These are phyloP conservation scores for Plasmodium reichenowi DNA, from an alignment of 169 alveolate species.

Conservation along the genomic window DNA sequence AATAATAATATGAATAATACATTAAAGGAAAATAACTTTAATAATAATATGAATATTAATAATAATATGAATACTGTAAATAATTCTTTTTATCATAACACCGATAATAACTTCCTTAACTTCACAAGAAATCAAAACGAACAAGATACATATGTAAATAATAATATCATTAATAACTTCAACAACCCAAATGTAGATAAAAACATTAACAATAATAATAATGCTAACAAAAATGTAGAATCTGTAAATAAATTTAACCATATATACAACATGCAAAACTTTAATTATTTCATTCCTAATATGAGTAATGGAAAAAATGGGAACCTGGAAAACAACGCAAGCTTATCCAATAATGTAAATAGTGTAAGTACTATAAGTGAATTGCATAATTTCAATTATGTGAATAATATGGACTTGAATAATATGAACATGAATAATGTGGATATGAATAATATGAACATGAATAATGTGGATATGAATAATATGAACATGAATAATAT, in stretches of 20 bases:
- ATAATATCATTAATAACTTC: background rate
- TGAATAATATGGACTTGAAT: background rate
- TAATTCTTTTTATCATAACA: background rate
- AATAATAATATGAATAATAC: constrained; percentile 23
- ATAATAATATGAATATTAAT: background rate
- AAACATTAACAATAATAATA: background rate
- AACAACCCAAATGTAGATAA: background rate
- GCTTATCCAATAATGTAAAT: background rate
- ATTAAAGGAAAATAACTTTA: constrained; percentile 7
- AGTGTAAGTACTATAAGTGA: background rate
- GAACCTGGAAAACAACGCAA: background rate
- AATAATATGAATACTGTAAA: background rate
- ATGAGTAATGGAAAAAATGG: background rate
- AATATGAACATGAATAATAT: too few species aligned
- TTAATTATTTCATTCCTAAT: background rate
- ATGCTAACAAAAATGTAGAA: background rate
- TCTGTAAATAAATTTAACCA: background rate
- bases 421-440: too few species aligned
- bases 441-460: background rate
- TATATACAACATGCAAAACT: background rate
- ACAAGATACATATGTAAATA: background rate
- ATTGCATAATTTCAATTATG: background rate
- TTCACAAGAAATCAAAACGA: background rate
- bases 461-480: background rate
- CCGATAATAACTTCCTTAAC: background rate